Conservation (phyloP, 441 rosid species). For the Isatis lusitanica region DNA sequence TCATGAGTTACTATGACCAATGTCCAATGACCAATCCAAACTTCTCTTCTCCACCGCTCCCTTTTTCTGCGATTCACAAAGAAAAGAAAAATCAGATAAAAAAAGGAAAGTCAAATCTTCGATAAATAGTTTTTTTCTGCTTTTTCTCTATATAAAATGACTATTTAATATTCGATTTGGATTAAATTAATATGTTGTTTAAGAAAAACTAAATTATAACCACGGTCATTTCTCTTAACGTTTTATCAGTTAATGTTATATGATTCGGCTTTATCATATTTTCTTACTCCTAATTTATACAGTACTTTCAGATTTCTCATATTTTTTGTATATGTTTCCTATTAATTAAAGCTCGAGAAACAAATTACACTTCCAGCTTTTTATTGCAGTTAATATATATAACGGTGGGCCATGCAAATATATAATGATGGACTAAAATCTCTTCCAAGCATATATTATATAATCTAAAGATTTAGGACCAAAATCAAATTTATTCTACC, state of each 20-base stretch:
- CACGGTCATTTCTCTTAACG: neutral
- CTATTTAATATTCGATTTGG: neutral
- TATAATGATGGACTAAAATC: constrained; percentile 2
- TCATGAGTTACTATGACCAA: neutral
- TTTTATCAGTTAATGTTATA: neutral
- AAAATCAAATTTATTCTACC: neutral
- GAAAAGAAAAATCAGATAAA: neutral
- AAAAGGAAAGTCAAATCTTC: constrained; percentile 8
- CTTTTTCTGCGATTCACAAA: constrained; percentile 2
- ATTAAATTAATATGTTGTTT: too few relatives aligned
- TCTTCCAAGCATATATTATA: neutral
- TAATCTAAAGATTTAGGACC: neutral
- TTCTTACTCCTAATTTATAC: neutral
- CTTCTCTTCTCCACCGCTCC: constrained; percentile 23
- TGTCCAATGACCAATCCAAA: neutral
- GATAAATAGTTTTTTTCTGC: neutral
- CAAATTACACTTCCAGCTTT: neutral
- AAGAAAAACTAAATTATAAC: too few relatives aligned
- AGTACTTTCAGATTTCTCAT: neutral
- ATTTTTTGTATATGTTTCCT: neutral
- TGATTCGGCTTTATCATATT: neutral
- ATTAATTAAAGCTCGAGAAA: neutral
- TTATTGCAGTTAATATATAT: too few relatives aligned
- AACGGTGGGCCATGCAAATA: neutral
- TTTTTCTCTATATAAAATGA: neutral